Conservation (phyloP, 495 filamentous ascomycete species). For the Penicillium flavigenum region DNA sequence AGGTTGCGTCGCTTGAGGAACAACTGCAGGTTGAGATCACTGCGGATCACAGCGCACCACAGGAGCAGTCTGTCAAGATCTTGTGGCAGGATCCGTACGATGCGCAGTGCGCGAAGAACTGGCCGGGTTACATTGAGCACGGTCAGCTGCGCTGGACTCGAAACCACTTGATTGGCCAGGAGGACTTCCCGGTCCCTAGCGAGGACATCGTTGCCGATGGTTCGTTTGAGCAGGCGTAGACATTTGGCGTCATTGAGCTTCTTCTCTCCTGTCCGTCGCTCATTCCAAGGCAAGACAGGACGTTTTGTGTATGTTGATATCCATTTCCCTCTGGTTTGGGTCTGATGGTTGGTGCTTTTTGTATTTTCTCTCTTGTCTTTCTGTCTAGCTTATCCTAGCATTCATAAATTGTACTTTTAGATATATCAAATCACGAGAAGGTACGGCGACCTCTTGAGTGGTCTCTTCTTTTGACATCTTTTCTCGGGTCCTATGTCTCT, state of each 20-base stretch:
- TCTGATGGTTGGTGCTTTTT: conserved; percentile 22
- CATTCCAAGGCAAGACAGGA: conserved; percentile 12
- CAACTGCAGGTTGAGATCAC: conserved; percentile 34
- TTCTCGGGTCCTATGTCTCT: background rate
- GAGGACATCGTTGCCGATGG: conserved; percentile 42
- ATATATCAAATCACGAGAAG: conserved; percentile 37
- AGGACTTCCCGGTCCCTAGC: conserved; percentile 14
- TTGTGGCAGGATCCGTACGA: conserved; percentile 70
- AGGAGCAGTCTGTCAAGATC: conserved; percentile 47
- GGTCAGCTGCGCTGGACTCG: conserved; percentile 42
- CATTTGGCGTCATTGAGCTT: background rate
- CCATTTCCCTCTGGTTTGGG: conserved; percentile 17
- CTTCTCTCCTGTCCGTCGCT: conserved; percentile 3
- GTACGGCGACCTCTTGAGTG: conserved; percentile 6
- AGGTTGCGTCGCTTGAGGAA: conserved; percentile 32
- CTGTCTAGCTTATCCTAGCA: conserved; percentile 19
- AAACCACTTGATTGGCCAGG: conserved; percentile 41
- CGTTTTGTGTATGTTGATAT: conserved; percentile 18
- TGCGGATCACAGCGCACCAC: conserved; percentile 30
- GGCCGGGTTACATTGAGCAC: conserved; percentile 71
- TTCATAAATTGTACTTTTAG: conserved; percentile 59
- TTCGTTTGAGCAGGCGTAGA: conserved; percentile 45
- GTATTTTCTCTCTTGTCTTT: conserved; percentile 22
- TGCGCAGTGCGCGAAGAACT: conserved; percentile 61
- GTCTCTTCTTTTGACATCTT: background rate